Conservation (phyloP, 768 basidiomycete genomes). For the Xerocomellus intermedius region DNA sequence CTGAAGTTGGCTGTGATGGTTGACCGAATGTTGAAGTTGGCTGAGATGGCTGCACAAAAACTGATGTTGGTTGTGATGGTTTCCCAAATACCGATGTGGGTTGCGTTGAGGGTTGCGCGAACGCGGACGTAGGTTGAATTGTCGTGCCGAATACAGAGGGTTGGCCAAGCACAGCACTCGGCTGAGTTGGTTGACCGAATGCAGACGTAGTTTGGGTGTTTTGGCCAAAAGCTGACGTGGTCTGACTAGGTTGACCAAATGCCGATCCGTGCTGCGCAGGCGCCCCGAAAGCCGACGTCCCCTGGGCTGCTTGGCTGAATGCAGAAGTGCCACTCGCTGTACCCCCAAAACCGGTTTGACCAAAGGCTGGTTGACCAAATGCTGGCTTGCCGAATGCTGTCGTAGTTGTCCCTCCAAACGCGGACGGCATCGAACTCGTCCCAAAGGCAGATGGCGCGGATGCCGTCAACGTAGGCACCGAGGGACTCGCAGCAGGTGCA, state of each 20-base stretch:
- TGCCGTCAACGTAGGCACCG: conserved; percentile 23
- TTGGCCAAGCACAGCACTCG: conserved; percentile 37
- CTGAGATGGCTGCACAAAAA: conserved; percentile 36
- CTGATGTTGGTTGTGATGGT: conserved; percentile 24
- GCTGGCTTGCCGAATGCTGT: conserved; percentile 26
- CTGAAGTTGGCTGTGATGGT: conserved; percentile 34
- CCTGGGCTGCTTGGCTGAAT: conserved; percentile 28
- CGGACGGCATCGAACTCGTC: conserved; percentile 25
- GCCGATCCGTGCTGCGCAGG: conserved; percentile 31
- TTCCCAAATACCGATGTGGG: conserved; percentile 36
- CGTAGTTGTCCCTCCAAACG: conserved; percentile 32
- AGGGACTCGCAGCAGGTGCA: conserved; percentile 6
- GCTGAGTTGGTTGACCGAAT: conserved; percentile 35
- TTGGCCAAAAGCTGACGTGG: conserved; percentile 38
- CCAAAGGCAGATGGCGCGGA: conserved; percentile 41
- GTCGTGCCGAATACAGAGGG: conserved; percentile 35
- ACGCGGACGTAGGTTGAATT: conserved; percentile 29
- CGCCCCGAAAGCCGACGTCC: conserved; percentile 38
- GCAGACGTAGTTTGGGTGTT: conserved; percentile 24
- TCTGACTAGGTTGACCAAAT: conserved; percentile 39
- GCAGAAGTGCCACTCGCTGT: conserved; percentile 14
- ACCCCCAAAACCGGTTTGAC: conserved; percentile 32
- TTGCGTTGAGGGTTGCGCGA: conserved; percentile 29
- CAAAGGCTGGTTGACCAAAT: conserved; percentile 42
- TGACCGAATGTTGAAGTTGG: conserved; percentile 37